Percentiles rank a stretch among this genome's conserved stretches.
phyloP scores from a whole-genome alignment of 495 filamentous ascomycete species.

The Durotheca rogersii region DNA sequence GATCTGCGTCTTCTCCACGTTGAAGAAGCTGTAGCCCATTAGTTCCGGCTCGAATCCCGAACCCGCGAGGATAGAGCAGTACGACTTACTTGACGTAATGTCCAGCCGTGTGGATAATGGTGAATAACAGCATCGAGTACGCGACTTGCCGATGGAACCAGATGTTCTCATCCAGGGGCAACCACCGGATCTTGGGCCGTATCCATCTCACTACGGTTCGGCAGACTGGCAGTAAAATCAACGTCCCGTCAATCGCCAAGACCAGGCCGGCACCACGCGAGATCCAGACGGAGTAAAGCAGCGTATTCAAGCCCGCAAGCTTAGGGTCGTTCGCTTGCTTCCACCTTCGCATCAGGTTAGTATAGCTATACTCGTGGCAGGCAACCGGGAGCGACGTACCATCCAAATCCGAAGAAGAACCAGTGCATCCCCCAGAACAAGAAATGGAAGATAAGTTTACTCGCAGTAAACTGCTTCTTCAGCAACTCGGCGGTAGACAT shows the following conservation, averaged over 20 bases:
- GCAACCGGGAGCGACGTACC: conserved; percentile 56
- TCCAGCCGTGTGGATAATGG: conserved; percentile 68
- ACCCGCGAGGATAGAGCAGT: background rate
- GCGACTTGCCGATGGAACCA: conserved; percentile 98
- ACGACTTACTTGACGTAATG: conserved; percentile 95
- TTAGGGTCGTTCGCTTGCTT: conserved; percentile 66
- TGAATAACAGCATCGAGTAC: conserved; percentile 82
- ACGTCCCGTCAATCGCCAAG: conserved; percentile 75
- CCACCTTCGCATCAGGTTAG: conserved; percentile 58
- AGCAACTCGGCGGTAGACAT: conserved; percentile 46
- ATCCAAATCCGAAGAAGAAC: conserved; percentile 81
- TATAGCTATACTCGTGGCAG: background rate
- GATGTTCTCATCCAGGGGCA: conserved; percentile 90
- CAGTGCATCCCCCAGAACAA: conserved; percentile 85
- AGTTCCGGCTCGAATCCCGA: background rate
- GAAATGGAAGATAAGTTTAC: conserved; percentile 76
- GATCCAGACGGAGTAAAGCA: conserved; percentile 90
- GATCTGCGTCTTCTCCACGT: conserved; percentile 84
- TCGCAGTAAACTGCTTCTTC: conserved; percentile 62
- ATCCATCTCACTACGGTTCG: conserved; percentile 80
- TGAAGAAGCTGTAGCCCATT: conserved; percentile 75
- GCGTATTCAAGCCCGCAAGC: conserved; percentile 74
- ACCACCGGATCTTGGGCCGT: conserved; percentile 81
- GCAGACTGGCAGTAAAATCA: conserved; percentile 95
- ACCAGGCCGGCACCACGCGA: conserved; percentile 88